A percentile compares a stretch with the other conserved stretches of the same genome.
Conservation (phyloP, 1,284 basidiomycete species). For the Cutaneotrichosporon sp. region DNA sequence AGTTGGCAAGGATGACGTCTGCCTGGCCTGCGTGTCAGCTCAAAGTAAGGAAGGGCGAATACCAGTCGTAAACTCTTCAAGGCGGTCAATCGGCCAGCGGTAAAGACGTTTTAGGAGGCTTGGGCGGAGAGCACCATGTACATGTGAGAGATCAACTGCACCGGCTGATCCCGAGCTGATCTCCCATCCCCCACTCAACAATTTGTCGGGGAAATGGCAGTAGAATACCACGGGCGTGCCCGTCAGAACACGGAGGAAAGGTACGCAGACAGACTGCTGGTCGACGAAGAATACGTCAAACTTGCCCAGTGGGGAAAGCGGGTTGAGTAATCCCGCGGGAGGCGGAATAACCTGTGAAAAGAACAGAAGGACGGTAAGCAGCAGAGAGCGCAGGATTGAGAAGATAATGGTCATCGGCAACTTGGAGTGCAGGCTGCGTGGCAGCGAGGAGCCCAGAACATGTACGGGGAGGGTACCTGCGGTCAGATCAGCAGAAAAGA, state of each 20-base stretch:
- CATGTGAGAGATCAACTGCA: constrained; percentile 62
- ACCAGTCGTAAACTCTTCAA: constrained; percentile 89
- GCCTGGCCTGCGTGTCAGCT: constrained; percentile 59
- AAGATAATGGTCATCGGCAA: constrained; percentile 72
- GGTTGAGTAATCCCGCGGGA: constrained; percentile 35
- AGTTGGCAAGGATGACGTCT: constrained; percentile 88
- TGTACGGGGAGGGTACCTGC: constrained; percentile 79
- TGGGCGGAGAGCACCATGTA: constrained; percentile 36
- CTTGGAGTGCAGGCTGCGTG: constrained; percentile 67
- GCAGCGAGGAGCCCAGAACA: constrained; percentile 68
- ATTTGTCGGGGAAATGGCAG: constrained; percentile 94
- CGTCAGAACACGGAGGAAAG: constrained; percentile 65
- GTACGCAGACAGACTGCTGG: constrained; percentile 87
- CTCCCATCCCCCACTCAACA: constrained; percentile 56
- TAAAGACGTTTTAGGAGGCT: constrained; percentile 67
- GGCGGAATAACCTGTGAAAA: constrained; percentile 45
- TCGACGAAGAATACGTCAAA: constrained; percentile 92
- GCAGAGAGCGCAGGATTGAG: constrained; percentile 81
- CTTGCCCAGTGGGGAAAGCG: constrained; percentile 29
- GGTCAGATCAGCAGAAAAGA: not conserved
- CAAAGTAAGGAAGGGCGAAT: too few relatives aligned
- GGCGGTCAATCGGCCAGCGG: constrained; percentile 78
- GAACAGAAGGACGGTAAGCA: constrained; percentile 66
- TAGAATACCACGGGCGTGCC: constrained; percentile 86
- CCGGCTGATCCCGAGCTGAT: constrained; percentile 23